Evolutionary conservation across 305 asterid species (phyloP).

Genomic region (Fraxinus angustifolia): DNA sequence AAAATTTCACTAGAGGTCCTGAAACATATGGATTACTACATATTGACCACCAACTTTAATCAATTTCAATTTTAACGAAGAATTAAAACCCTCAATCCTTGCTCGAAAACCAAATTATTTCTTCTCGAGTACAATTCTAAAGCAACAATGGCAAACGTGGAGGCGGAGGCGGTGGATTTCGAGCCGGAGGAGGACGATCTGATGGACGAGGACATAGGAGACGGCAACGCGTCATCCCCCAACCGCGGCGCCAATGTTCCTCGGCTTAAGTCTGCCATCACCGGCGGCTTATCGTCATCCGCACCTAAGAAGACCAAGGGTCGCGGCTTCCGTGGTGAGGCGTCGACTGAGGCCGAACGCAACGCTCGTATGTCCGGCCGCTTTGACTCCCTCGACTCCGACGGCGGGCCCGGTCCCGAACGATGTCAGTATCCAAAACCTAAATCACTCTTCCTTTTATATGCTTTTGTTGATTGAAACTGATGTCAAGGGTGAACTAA

Average conservation of each 20-base stretch:
- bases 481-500: neutral
- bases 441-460: neutral
- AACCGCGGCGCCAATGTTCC: conserved; percentile 47
- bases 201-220: conserved; percentile 84
- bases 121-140: neutral
- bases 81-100: neutral
- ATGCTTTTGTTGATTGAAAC: neutral
- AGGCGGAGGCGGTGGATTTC: conserved; percentile 84
- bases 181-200: conserved; percentile 97
- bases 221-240: conserved; percentile 33
- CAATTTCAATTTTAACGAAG: neutral
- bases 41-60: neutral
- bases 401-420: conserved; percentile 97
- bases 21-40: neutral
- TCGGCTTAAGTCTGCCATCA: conserved; percentile 80
- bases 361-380: conserved; percentile 82
- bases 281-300: conserved; percentile 59
- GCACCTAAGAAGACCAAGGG: conserved; percentile 90
- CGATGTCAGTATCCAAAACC: conserved; percentile 58
- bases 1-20: neutral
- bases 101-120: neutral
- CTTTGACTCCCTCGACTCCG: conserved; percentile 73
- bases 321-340: conserved; percentile 93
- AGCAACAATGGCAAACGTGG: conserved; percentile 65
- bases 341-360: conserved; percentile 74